A percentile compares a stretch with the other conserved stretches of the same genome.
These are phyloP conservation scores for Macrolepiota fuliginosa DNA, from an alignment of 768 basidiomycete species.

Conservation along the genomic window DNA sequence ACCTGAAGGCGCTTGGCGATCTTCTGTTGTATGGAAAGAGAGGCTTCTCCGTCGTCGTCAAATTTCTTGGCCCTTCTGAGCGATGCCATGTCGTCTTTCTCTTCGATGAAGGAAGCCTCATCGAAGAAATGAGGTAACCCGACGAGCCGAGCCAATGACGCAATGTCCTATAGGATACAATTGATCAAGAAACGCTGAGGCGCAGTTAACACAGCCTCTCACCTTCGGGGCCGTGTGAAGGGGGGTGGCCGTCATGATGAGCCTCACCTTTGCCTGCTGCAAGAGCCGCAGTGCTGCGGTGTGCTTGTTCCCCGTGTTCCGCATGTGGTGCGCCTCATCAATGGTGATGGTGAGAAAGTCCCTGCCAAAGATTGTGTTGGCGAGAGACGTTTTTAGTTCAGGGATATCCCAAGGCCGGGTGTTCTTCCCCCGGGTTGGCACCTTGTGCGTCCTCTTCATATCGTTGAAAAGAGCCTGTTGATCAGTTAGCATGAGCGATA, in stretches of 20 bases:
- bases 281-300: not conserved
- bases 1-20: not conserved
- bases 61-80: not conserved
- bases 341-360: conserved; percentile 18
- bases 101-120: not conserved
- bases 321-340: conserved; percentile 23
- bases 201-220: not conserved
- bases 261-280: not conserved
- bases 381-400: too few relatives aligned
- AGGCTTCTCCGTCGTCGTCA: not conserved
- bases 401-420: too few relatives aligned
- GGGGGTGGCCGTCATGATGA: not conserved
- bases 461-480: too few relatives aligned
- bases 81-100: not conserved
- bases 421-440: too few relatives aligned
- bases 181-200: not conserved
- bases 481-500: too few relatives aligned
- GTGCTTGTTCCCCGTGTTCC: conserved; percentile 14
- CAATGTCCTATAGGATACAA: not conserved
- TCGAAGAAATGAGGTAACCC: not conserved
- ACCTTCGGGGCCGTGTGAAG: conserved; percentile 17
- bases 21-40: not conserved
- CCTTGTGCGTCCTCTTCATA: too few relatives aligned
- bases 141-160: not conserved
- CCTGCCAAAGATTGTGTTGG: too few relatives aligned